These are phyloP conservation scores for Thielaviopsis euricoi DNA, from an alignment of 2,329 filamentous ascomycete genomes.

Conservation along the genomic window DNA sequence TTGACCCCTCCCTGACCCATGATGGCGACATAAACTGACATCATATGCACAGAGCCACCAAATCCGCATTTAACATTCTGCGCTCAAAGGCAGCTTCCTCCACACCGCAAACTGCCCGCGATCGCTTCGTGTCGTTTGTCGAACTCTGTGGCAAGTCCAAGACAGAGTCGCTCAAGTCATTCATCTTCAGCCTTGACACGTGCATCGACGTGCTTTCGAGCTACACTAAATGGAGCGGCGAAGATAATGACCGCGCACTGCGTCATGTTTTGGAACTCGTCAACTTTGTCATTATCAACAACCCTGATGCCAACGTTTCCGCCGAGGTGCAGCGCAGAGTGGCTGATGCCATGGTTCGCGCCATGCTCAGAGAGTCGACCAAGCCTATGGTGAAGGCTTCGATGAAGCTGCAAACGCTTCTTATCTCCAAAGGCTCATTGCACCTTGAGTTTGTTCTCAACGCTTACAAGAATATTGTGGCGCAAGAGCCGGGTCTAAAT, in stretches of 20 bases:
- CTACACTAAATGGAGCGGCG: conserved; percentile 51
- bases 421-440: conserved; percentile 44
- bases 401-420: conserved; percentile 48
- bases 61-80: conserved; percentile 42
- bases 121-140: conserved; percentile 26
- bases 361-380: conserved; percentile 42
- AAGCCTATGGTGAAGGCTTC: conserved; percentile 53
- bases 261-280: conserved; percentile 44
- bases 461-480: conserved; percentile 23
- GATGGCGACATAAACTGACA: conserved; percentile 1
- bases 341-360: conserved; percentile 36
- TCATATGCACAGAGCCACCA: background rate
- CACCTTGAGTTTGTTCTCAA: conserved; percentile 27
- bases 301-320: conserved; percentile 26
- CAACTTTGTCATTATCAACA: conserved; percentile 31
- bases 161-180: conserved; percentile 24
- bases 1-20: background rate
- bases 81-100: conserved; percentile 18
- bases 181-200: conserved; percentile 35
- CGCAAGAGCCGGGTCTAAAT: conserved; percentile 16
- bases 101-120: conserved; percentile 6
- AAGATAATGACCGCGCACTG: conserved; percentile 47
- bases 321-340: conserved; percentile 27
- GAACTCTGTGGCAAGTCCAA: conserved; percentile 39
- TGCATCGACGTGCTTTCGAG: conserved; percentile 39